Percentiles rank a stretch among this genome's conserved stretches.
Evolutionary conservation across 169 alveolate genomes (phyloP).

Genomic region (Babesia gibsoni): DNA sequence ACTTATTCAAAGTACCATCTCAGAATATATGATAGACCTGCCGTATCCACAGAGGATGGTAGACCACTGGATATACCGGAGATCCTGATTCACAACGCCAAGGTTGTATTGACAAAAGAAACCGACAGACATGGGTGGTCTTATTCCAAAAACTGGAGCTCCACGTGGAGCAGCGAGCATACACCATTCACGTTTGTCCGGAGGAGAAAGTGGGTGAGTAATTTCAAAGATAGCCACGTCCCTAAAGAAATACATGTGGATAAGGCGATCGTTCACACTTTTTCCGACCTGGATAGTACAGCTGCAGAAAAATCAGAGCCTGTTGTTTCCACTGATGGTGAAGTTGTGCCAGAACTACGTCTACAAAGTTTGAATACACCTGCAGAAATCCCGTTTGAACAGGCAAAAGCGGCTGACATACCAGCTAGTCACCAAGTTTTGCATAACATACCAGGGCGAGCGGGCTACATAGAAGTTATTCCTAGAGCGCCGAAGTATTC

Average conservation of each 20-base stretch:
- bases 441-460: too few species aligned
- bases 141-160: conserved; percentile 55
- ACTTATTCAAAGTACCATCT: conserved; percentile 29
- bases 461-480: too few species aligned
- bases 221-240: conserved; percentile 8
- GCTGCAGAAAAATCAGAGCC: neutral
- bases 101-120: conserved; percentile 21
- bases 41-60: conserved; percentile 54
- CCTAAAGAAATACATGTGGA: neutral
- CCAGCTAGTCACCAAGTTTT: too few species aligned
- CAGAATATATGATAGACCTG: conserved; percentile 42
- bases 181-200: conserved; percentile 55
- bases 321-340: neutral
- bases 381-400: too few species aligned
- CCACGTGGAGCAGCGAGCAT: conserved; percentile 27
- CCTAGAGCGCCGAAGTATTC: too few species aligned
- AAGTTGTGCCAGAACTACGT: neutral
- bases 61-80: conserved; percentile 12
- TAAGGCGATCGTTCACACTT: neutral
- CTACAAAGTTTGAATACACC: too few species aligned
- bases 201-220: conserved; percentile 47
- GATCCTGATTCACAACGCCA: neutral
- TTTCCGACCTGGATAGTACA: neutral
- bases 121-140: conserved; percentile 63
- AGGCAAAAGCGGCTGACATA: too few species aligned